phyloP scores from a whole-genome alignment of 257 asterid species.

The Prunella vulgaris region DNA sequence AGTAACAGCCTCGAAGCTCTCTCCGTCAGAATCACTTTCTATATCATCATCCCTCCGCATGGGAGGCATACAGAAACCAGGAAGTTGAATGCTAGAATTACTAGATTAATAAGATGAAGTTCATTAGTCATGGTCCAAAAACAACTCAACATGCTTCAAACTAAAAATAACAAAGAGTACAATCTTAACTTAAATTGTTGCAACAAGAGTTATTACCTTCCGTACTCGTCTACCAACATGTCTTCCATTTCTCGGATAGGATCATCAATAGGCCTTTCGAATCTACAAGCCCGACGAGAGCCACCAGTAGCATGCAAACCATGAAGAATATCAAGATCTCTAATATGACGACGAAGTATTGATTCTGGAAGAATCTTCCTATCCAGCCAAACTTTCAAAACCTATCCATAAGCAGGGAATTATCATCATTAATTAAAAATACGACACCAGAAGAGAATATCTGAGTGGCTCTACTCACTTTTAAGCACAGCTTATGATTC shows the following conservation, averaged over 20 bases:
- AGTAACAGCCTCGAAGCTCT: conserved; percentile 85
- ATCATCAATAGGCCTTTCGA: conserved; percentile 85
- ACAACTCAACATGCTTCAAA: conserved; percentile 8
- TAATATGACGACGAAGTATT: conserved; percentile 67
- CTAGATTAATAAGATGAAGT: conserved; percentile 38
- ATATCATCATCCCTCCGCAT: conserved; percentile 67
- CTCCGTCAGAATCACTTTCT: conserved; percentile 81
- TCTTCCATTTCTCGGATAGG: conserved; percentile 96
- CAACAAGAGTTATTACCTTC: conserved; percentile 50
- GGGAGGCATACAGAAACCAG: conserved; percentile 87
- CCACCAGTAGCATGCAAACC: conserved; percentile 48
- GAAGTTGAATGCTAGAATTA: conserved; percentile 90
- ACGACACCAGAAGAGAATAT: conserved; percentile 7
- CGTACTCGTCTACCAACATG: conserved; percentile 91
- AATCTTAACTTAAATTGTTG: not conserved
- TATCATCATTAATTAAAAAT: conserved; percentile 16
- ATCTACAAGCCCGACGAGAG: conserved; percentile 58
- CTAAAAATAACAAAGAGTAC: not conserved
- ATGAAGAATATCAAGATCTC: conserved; percentile 70
- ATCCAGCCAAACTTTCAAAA: conserved; percentile 93
- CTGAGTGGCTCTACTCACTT: conserved; percentile 43
- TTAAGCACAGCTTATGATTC: conserved; percentile 87
- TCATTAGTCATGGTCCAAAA: conserved; percentile 6
- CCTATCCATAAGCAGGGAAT: conserved; percentile 44
- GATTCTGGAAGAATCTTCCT: conserved; percentile 84